These are phyloP conservation scores for Neurospora sp. DNA, from an alignment of 495 filamentous ascomycete genomes.

Conservation along the genomic window DNA sequence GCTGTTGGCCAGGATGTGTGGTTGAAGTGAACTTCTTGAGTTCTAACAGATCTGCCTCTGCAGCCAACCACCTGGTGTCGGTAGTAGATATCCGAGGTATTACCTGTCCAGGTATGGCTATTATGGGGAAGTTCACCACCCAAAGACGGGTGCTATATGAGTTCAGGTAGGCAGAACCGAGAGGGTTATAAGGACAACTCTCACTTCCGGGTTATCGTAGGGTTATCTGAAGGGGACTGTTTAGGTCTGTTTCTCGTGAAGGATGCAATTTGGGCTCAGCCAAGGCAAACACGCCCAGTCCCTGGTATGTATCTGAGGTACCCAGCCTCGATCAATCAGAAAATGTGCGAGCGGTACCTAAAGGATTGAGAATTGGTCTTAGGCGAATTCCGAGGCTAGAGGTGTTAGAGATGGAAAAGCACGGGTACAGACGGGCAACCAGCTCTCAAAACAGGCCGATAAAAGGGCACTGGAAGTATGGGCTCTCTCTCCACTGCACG, in stretches of 20 bases:
- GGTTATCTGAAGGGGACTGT: neutral
- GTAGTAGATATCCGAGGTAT: neutral
- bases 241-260: neutral
- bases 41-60: neutral
- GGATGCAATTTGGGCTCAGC: neutral
- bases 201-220: neutral
- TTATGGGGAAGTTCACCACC: neutral
- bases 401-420: neutral
- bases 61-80: neutral
- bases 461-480: neutral
- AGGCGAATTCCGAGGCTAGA: neutral
- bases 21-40: neutral
- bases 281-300: neutral
- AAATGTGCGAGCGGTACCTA: neutral
- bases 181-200: neutral
- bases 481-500: neutral
- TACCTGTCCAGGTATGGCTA: neutral
- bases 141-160: neutral
- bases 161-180: neutral
- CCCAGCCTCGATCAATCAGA: neutral
- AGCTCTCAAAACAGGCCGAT: neutral
- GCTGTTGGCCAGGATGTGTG: neutral
- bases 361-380: neutral
- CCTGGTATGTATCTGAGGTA: neutral
- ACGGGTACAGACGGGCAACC: neutral